These are phyloP conservation scores for Leucocoprinus leucothites DNA, from an alignment of 768 basidiomycete species.

Conservation along the genomic window DNA sequence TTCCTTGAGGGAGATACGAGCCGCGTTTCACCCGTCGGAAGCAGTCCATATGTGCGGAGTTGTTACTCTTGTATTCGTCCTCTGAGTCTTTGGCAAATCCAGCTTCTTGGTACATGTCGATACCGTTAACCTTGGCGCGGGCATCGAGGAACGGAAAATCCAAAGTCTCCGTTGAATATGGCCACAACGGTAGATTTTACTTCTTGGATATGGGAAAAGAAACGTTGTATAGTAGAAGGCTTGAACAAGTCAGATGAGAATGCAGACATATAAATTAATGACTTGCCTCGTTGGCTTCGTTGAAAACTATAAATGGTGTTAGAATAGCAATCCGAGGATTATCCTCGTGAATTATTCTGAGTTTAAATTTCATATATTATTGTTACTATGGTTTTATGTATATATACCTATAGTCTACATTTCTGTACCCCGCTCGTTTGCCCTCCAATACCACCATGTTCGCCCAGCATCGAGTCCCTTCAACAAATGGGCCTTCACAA, in stretches of 20 bases:
- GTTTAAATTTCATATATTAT: too few relatives aligned
- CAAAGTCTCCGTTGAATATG: conserved; percentile 98
- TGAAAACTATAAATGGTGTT: conserved; percentile 93
- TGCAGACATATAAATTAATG: conserved; percentile 3
- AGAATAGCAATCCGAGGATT: too few relatives aligned
- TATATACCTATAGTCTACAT: too few relatives aligned
- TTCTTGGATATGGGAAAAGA: conserved; percentile 93
- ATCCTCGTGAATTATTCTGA: too few relatives aligned
- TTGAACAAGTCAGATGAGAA: conserved; percentile 23
- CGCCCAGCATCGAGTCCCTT: too few relatives aligned
- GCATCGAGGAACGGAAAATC: conserved; percentile 97
- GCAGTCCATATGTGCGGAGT: conserved; percentile 97
- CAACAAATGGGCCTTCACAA: conserved; percentile 93
- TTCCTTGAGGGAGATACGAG: conserved; percentile 97
- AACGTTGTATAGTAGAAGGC: conserved; percentile 79
- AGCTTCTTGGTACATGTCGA: conserved; percentile 94
- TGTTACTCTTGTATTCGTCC: conserved; percentile 91
- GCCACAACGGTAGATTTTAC: conserved; percentile 96
- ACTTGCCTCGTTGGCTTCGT: conserved; percentile 86
- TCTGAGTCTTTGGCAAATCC: conserved; percentile 91
- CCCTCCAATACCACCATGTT: too few relatives aligned
- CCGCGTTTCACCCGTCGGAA: conserved; percentile 99
- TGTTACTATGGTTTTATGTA: too few relatives aligned
- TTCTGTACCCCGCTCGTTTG: too few relatives aligned
- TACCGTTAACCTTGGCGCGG: conserved; percentile 80